phyloP scores from a whole-genome alignment of 2,329 filamentous ascomycete genomes.

The Raffaelea arxii region DNA sequence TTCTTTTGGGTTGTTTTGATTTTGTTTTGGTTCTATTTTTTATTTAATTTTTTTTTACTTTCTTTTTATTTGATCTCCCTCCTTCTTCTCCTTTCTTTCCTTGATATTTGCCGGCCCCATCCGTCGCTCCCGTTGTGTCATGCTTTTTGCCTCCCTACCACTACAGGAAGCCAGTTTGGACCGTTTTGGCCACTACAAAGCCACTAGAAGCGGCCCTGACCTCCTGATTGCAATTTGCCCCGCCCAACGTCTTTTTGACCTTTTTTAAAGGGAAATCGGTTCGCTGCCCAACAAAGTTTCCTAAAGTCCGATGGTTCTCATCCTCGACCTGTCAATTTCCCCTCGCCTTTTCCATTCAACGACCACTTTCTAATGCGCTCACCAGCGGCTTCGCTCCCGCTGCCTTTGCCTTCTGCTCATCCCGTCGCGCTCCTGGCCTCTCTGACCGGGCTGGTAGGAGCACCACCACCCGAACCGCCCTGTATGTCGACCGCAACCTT shows the following conservation, averaged over 20 bases:
- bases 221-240: too few species aligned
- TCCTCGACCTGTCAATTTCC: background rate
- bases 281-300: too few species aligned
- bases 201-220: too few species aligned
- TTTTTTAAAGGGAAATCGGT: too few species aligned
- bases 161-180: constrained; percentile 1
- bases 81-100: too few species aligned
- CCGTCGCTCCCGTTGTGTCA: constrained; percentile 8
- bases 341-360: background rate
- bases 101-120: constrained; percentile 9
- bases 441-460: background rate
- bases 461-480: background rate
- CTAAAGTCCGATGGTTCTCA: too few species aligned
- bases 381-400: background rate
- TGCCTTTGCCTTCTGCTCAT: background rate
- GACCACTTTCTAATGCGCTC: background rate
- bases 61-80: too few species aligned
- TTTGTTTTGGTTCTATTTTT: too few species aligned
- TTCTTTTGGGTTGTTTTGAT: too few species aligned
- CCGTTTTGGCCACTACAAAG: constrained; percentile 1
- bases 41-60: too few species aligned
- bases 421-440: background rate
- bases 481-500: background rate
- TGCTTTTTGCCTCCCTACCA: constrained; percentile 7
- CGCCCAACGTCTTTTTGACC: too few species aligned